Percentiles rank a stretch among this genome's conserved stretches.
Evolutionary conservation across 1,284 basidiomycete species (phyloP).

Genomic region (Trichosporon sp.): DNA sequence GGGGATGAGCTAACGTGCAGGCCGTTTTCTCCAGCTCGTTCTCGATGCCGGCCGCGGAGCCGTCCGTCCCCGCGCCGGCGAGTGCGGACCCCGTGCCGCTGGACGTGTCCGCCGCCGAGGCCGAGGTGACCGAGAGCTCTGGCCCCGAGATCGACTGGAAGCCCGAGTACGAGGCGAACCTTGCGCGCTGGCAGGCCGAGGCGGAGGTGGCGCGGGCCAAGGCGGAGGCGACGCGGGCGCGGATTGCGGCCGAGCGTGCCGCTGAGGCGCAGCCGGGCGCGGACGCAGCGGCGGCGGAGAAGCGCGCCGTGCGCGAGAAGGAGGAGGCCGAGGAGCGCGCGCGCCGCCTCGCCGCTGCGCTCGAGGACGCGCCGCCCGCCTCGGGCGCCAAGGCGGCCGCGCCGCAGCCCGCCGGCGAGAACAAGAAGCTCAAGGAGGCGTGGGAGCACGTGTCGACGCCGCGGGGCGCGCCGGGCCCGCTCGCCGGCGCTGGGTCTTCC

Average conservation of each 20-base stretch:
- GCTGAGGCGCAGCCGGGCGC: conserved; percentile 26
- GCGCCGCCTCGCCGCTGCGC: conserved; percentile 14
- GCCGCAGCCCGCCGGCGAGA: conserved; percentile 12
- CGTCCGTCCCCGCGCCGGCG: conserved; percentile 14
- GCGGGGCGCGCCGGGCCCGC: not conserved
- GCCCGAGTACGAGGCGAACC: conserved; percentile 63
- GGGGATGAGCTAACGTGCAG: conserved; percentile 22
- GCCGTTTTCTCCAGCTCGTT: conserved; percentile 47
- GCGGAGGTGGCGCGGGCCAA: conserved; percentile 68
- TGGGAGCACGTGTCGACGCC: conserved; percentile 54
- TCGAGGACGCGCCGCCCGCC: conserved; percentile 14
- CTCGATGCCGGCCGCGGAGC: conserved; percentile 37
- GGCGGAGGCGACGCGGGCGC: conserved; percentile 63
- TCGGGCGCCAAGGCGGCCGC: not conserved
- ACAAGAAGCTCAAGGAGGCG: conserved; percentile 54
- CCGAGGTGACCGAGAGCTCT: conserved; percentile 19
- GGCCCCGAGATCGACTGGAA: conserved; percentile 53
- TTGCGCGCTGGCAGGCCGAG: conserved; percentile 66
- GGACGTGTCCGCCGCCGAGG: conserved; percentile 2
- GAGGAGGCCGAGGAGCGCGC: conserved; percentile 27
- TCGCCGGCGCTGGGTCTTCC: conserved; percentile 30
- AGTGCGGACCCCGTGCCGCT: not conserved
- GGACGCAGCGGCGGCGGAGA: conserved; percentile 19
- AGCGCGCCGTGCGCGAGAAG: conserved; percentile 26
- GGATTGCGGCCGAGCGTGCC: conserved; percentile 23